Conservation (phyloP, 148 eudicot genomes). For the Limonium bicolor region DNA sequence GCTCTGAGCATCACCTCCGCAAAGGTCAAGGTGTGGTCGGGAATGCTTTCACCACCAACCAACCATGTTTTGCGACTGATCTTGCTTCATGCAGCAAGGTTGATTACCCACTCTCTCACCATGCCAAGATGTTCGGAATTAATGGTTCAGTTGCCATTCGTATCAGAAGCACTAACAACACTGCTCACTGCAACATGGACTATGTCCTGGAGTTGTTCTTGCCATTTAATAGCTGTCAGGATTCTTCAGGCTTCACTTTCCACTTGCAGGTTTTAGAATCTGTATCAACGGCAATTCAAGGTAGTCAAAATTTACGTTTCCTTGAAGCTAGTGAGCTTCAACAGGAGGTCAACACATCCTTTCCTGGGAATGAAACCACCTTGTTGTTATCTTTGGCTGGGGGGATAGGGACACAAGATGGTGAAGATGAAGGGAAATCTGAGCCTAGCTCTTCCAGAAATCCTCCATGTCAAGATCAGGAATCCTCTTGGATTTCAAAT, state of each 20-base stretch:
- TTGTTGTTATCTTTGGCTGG: neutral
- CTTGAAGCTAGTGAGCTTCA: slow-evolving; percentile 25
- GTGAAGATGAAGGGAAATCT: slow-evolving; percentile 3
- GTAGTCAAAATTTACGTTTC: slow-evolving; percentile 31
- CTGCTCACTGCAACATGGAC: slow-evolving; percentile 9
- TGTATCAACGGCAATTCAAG: slow-evolving; percentile 25
- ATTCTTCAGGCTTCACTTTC: slow-evolving; percentile 20
- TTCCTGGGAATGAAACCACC: slow-evolving; percentile 12
- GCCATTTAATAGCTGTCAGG: slow-evolving; percentile 39
- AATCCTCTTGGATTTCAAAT: slow-evolving; percentile 34
- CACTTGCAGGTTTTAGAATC: slow-evolving; percentile 30
- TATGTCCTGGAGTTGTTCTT: slow-evolving; percentile 68
- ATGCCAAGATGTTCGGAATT: slow-evolving; percentile 50
- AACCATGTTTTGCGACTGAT: slow-evolving; percentile 54
- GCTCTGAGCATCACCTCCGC: slow-evolving; percentile 55
- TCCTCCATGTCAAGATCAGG: too few species aligned
- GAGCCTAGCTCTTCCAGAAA: too few species aligned
- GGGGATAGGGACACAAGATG: slow-evolving; percentile 7
- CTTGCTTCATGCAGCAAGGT: slow-evolving; percentile 46
- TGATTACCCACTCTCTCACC: slow-evolving; percentile 67
- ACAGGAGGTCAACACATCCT: slow-evolving; percentile 14
- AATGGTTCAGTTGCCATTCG: slow-evolving; percentile 64
- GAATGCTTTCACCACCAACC: slow-evolving; percentile 55
- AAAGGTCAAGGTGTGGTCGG: slow-evolving; percentile 66
- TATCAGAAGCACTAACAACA: slow-evolving; percentile 27